Evolutionary conservation across 768 basidiomycete species (phyloP).

Genomic region (Rhodosporidiobolus odoratus): DNA sequence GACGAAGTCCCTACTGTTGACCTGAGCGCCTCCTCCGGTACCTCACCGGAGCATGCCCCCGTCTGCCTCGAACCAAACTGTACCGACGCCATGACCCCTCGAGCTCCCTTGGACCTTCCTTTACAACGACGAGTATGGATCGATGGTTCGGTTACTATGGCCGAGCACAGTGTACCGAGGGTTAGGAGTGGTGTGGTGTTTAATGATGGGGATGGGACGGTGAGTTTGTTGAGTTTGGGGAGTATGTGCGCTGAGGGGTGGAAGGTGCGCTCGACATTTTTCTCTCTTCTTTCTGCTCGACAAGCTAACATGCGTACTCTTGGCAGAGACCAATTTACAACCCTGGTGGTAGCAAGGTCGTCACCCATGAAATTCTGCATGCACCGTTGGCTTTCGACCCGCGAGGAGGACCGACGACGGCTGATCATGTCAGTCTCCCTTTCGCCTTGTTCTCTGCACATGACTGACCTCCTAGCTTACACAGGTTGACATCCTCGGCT

Average conservation of each 20-base stretch:
- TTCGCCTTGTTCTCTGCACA: slow-evolving; percentile 17
- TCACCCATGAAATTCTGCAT: slow-evolving; percentile 83
- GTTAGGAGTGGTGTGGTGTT: slow-evolving; percentile 67
- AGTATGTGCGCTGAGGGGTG: slow-evolving; percentile 97
- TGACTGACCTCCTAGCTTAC: slow-evolving; percentile 48
- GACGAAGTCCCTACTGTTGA: slow-evolving; percentile 52
- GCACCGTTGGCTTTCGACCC: slow-evolving; percentile 64
- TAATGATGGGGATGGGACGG: slow-evolving; percentile 94
- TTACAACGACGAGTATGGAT: slow-evolving; percentile 68
- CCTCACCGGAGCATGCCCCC: background rate
- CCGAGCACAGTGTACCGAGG: slow-evolving; percentile 26
- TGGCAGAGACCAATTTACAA: slow-evolving; percentile 68
- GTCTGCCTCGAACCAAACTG: slow-evolving; percentile 54
- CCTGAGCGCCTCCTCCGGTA: background rate
- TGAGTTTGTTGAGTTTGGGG: slow-evolving; percentile 73
- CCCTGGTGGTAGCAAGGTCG: slow-evolving; percentile 76
- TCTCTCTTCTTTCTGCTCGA: no score
- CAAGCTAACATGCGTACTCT: background rate
- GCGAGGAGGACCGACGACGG: slow-evolving; percentile 85
- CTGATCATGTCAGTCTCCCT: slow-evolving; percentile 44
- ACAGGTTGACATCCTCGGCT: slow-evolving; percentile 77
- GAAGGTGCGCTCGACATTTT: slow-evolving; percentile 50
- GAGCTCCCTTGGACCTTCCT: slow-evolving; percentile 56
- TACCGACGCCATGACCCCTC: slow-evolving; percentile 46
- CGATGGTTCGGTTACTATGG: slow-evolving; percentile 72